These are phyloP conservation scores for Dioscorea dumetorum DNA, from an alignment of 106 monocot species.

Conservation along the genomic window DNA sequence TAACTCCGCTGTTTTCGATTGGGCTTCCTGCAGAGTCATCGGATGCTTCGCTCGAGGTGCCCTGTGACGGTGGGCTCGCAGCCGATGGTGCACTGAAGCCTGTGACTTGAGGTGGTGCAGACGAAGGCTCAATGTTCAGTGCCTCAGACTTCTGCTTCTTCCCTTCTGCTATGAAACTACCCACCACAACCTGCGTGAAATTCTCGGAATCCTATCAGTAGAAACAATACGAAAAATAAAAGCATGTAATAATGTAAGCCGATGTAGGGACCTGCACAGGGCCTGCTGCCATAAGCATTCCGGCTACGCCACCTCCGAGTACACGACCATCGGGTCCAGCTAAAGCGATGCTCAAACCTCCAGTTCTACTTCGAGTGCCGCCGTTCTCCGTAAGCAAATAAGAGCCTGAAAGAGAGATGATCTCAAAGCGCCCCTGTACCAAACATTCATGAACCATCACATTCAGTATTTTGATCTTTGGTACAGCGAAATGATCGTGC, in stretches of 20 bases:
- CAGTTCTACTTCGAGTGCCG: conserved; percentile 64
- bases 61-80: conserved; percentile 57
- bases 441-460: too few species aligned
- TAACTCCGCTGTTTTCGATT: conserved; percentile 16
- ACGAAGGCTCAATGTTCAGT: conserved; percentile 17
- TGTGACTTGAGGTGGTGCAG: conserved; percentile 26
- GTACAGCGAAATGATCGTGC: too few species aligned
- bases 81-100: conserved; percentile 30
- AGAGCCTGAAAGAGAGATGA: conserved; percentile 81
- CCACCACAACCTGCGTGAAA: conserved; percentile 57
- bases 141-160: conserved; percentile 56
- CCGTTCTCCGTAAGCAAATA: conserved; percentile 58
- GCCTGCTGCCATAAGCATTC: conserved; percentile 71
- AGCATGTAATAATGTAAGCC: neutral
- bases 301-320: conserved; percentile 82
- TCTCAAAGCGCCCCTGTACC: conserved; percentile 82
- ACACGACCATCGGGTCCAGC: conserved; percentile 86
- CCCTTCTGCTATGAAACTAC: conserved; percentile 71
- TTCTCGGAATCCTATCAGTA: neutral
- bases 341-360: conserved; percentile 72
- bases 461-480: too few species aligned
- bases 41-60: conserved; percentile 51
- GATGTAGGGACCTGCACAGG: conserved; percentile 60
- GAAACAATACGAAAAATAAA: neutral
- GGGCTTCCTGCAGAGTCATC: conserved; percentile 40